These are phyloP conservation scores for Phialophora expanda DNA, from an alignment of 2,329 filamentous ascomycete species.

Conservation along the genomic window DNA sequence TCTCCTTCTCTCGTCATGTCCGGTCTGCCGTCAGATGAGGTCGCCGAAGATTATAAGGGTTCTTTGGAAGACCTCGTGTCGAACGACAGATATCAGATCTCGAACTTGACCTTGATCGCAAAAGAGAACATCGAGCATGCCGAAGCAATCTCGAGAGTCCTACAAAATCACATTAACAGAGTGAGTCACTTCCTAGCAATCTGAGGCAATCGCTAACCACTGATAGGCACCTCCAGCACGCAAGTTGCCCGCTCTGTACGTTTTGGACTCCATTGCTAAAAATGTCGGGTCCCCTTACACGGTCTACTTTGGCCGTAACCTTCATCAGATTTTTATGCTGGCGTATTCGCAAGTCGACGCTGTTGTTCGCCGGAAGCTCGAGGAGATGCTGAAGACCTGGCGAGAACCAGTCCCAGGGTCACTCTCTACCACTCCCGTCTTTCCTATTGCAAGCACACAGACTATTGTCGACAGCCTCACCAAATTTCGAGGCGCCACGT, in stretches of 20 bases:
- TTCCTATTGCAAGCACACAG: constrained; percentile 81
- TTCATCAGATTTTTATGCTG: constrained; percentile 96
- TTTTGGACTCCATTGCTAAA: constrained; percentile 97
- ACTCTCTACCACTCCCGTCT: constrained; percentile 89
- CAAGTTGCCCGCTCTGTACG: constrained; percentile 94
- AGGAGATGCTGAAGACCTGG: constrained; percentile 97
- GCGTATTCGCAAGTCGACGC: constrained; percentile 89
- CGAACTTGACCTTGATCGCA: constrained; percentile 94
- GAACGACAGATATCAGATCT: constrained; percentile 94
- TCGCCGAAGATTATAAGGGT: constrained; percentile 92
- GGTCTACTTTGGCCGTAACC: constrained; percentile 86
- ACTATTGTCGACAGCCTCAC: constrained; percentile 94
- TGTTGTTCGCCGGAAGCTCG: constrained; percentile 84
- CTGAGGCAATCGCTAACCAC: constrained; percentile 40
- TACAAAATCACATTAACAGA: constrained; percentile 92
- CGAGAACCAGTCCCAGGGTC: constrained; percentile 95
- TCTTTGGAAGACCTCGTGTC: constrained; percentile 88
- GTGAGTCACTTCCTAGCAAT: constrained; percentile 59
- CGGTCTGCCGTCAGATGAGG: constrained; percentile 72
- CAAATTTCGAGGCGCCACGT: constrained; percentile 70
- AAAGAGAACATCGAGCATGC: constrained; percentile 97
- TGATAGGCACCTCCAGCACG: constrained; percentile 80
- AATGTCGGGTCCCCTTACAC: constrained; percentile 98
- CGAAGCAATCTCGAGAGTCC: constrained; percentile 83
- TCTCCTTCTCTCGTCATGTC: constrained; percentile 62